Evolutionary conservation across 2,329 filamentous ascomycete genomes (phyloP).

Genomic region (Mariannaea elegans): DNA sequence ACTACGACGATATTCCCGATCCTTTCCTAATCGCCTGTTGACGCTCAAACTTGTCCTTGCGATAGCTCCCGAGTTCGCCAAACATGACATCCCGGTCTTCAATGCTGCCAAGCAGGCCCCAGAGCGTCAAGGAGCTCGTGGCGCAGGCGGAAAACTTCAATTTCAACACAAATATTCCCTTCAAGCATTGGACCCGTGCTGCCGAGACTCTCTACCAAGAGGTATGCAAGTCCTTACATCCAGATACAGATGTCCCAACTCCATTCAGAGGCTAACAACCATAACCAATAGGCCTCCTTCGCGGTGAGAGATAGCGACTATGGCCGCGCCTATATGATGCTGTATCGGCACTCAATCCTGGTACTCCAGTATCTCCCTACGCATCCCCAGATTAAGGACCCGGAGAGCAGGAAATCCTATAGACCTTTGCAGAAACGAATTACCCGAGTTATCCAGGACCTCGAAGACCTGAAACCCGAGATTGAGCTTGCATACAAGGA

Average conservation of each 20-base stretch:
- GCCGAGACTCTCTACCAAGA: constrained; percentile 83
- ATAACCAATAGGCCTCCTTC: constrained; percentile 72
- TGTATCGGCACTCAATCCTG: constrained; percentile 90
- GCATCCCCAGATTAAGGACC: constrained; percentile 79
- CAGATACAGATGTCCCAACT: background rate
- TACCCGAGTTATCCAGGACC: constrained; percentile 68
- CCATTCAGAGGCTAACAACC: background rate
- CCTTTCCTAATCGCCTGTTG: constrained; percentile 2
- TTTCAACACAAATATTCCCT: constrained; percentile 78
- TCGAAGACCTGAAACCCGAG: constrained; percentile 82
- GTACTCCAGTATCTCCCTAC: constrained; percentile 77
- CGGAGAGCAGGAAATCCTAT: constrained; percentile 71
- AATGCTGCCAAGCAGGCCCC: constrained; percentile 60
- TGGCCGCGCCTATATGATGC: constrained; percentile 86
- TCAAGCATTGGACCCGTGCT: constrained; percentile 84
- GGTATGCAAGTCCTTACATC: constrained; percentile 59
- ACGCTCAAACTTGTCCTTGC: constrained; percentile 9
- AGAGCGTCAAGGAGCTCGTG: constrained; percentile 79
- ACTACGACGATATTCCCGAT: constrained; percentile 23
- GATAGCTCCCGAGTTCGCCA: background rate
- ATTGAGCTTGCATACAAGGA: constrained; percentile 77
- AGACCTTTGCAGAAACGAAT: constrained; percentile 59
- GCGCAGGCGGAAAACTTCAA: constrained; percentile 80
- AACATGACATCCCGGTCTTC: constrained; percentile 42
- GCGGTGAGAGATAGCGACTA: constrained; percentile 88